A percentile compares a stretch with the other conserved stretches of the same genome.
Evolutionary conservation across 1,139 yeast species (phyloP).

Genomic region (Debaryomyces robertsiae): DNA sequence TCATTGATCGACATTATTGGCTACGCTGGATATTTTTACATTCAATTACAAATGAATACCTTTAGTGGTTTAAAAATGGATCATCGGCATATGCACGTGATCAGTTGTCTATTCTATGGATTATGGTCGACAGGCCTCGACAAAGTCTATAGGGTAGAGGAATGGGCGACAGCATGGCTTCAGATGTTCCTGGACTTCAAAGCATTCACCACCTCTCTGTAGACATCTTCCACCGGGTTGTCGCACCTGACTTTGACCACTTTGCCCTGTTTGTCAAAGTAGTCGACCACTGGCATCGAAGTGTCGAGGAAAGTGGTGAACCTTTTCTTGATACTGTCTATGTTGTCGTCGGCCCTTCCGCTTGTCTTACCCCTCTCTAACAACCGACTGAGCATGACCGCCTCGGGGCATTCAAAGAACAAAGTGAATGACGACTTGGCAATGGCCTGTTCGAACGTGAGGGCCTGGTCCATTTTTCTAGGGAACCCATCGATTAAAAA

Average conservation of each 20-base stretch:
- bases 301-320: conserved; percentile 85
- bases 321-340: conserved; percentile 86
- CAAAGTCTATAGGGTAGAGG: background rate
- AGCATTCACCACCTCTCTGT: conserved; percentile 66
- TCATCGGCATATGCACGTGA: no score
- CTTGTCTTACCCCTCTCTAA: conserved; percentile 92
- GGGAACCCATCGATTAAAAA: conserved; percentile 97
- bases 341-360: conserved; percentile 92
- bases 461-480: conserved; percentile 96
- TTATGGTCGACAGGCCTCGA: background rate
- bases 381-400: conserved; percentile 80
- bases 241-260: conserved; percentile 83
- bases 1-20: conserved; percentile 19
- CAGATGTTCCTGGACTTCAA: conserved; percentile 47
- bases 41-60: conserved; percentile 5
- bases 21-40: conserved; percentile 13
- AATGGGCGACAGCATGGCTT: no score
- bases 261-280: conserved; percentile 72
- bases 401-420: conserved; percentile 93
- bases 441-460: conserved; percentile 81
- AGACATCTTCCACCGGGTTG: conserved; percentile 77
- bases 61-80: background rate
- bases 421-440: conserved; percentile 78
- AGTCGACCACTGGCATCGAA: conserved; percentile 91
- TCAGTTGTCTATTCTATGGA: no score